Evolutionary conservation across 2,329 filamentous ascomycete species (phyloP).

Genomic region (Cercospora sp.): DNA sequence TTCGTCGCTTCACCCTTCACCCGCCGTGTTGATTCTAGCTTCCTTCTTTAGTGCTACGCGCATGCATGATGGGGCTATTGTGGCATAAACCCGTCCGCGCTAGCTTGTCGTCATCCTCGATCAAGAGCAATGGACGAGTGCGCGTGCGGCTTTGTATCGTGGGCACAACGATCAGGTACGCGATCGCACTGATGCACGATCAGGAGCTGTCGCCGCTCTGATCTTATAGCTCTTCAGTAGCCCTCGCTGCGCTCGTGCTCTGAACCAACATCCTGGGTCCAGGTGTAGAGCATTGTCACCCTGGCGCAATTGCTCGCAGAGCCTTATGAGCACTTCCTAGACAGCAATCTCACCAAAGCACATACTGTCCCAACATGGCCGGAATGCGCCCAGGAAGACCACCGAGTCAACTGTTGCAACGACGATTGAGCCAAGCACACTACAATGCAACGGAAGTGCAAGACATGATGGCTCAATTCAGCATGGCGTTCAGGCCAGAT

Average conservation of each 20-base stretch:
- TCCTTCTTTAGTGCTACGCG: constrained; percentile 22
- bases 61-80: constrained; percentile 23
- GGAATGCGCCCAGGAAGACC: constrained; percentile 22
- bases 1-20: constrained; percentile 22
- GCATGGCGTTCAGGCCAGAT: constrained; percentile 34
- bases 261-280: constrained; percentile 1
- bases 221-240: background rate
- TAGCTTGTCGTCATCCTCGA: constrained; percentile 30
- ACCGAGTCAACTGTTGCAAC: constrained; percentile 31
- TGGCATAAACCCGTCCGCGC: constrained; percentile 26
- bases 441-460: constrained; percentile 31
- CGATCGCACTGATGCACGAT: constrained; percentile 13
- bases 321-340: background rate
- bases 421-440: constrained; percentile 32
- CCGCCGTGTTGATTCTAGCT: constrained; percentile 24
- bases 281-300: background rate
- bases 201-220: constrained; percentile 21
- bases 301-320: background rate
- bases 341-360: background rate
- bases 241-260: constrained; percentile 1
- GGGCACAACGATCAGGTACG: constrained; percentile 18
- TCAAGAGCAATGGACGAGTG: constrained; percentile 17
- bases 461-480: constrained; percentile 34
- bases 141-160: constrained; percentile 23
- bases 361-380: constrained; percentile 24